Conservation (phyloP, 371 early-diverging fungal genomes). For the Circinella minor region DNA sequence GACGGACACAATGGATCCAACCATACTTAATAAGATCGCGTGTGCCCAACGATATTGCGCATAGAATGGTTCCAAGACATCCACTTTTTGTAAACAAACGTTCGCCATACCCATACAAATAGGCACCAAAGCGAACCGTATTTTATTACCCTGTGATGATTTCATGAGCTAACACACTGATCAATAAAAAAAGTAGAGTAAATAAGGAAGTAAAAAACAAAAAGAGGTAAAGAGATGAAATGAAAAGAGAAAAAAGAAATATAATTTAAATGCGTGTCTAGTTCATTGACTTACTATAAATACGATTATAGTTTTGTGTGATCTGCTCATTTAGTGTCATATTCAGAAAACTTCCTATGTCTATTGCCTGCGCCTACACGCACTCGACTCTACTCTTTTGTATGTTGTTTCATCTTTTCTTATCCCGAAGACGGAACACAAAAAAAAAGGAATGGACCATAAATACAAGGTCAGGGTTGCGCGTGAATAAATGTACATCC, state of each 20-base stretch:
- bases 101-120: constrained; percentile 30
- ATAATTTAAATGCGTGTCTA: no score
- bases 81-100: constrained; percentile 17
- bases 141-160: constrained; percentile 17
- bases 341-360: background rate
- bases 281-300: no score
- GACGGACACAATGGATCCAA: constrained; percentile 25
- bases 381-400: background rate
- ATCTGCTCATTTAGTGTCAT: background rate
- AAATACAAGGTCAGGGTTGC: background rate
- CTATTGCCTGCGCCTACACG: no score
- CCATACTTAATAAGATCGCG: constrained; percentile 23
- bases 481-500: background rate
- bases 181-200: background rate
- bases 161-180: background rate
- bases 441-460: no score
- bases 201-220: constrained; percentile 1
- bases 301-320: background rate
- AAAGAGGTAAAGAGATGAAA: constrained; percentile 11
- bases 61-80: constrained; percentile 27
- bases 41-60: constrained; percentile 32
- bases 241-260: no score
- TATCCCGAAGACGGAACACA: no score
- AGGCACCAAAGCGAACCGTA: constrained; percentile 23
- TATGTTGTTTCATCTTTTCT: no score